Base-by-base conservation (phyloP, 2,329 filamentous ascomycete genomes). In the Salinomyces thailandicus region DNA sequence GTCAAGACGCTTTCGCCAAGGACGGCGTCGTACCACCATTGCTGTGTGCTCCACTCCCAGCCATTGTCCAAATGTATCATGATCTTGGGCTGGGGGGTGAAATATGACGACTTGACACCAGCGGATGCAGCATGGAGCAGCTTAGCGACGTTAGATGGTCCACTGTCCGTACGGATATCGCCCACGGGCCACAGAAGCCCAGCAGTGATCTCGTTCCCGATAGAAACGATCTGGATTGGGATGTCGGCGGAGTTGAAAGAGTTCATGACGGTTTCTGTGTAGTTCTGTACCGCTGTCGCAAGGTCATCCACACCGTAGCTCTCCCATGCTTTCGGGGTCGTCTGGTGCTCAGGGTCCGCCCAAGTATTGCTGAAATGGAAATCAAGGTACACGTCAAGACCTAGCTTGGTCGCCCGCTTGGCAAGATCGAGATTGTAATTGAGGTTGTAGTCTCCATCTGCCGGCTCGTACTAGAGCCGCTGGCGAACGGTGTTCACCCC, bases 181-280 rank as follows among this genome's bases (percentile, higher is more conserved):
- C 57, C 59, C 0, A 51, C 37, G 2, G 58, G 58, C 50, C 54
- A 62, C 30, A 62, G 46, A 35, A 58, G 45, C 13, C 59, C 59
- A 30, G 50, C 46, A 11, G 52, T 48, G 43, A 62, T 58, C 46
- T 61, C 59, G 34, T 61, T 61, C 18, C 59, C 59, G 13, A 61
- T 51, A 4, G 48, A 62, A 3, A 68, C 62, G 18, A 65, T 55
- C 18, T 47, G 50, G 14, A 63, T 50, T 14, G 55, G 44, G 27
- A 68, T 59, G 6, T 55, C 52, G 30, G 57, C 58, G 8, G 49
- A 43, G 26, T 58, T 49, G 49, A 65, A 68, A 1, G 58, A 53
- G 33, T 65, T 52, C 49, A 66, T 50, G n/a, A 50, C 53, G 24
- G 47, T 43, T 18, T 46, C 32, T 7, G 58, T 57, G 46, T 59